Evolutionary conservation across 2,329 filamentous ascomycete species (phyloP).

Genomic region (Westerdykella aurantiaca): DNA sequence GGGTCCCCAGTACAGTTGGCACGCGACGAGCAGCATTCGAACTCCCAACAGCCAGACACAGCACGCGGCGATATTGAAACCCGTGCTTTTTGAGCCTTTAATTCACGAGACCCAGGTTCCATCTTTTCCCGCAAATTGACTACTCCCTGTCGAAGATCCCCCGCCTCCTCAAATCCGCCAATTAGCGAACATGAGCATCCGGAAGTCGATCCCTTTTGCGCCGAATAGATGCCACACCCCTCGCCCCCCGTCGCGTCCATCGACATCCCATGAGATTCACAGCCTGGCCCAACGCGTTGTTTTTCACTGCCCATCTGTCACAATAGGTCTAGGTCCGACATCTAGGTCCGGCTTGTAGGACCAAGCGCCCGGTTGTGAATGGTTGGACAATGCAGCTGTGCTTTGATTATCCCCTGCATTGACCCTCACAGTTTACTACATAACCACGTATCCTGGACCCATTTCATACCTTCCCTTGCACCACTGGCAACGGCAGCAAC

Average conservation of each 20-base stretch:
- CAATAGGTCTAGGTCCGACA: not conserved
- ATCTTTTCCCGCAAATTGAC: conserved; percentile 1
- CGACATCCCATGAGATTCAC: not conserved
- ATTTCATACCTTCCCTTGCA: not conserved
- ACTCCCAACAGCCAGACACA: no score
- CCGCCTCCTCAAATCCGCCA: conserved; percentile 7
- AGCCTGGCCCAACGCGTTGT: not conserved
- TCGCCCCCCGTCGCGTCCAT: not conserved
- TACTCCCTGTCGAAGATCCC: conserved; percentile 5
- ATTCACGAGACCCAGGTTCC: not conserved
- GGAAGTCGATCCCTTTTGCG: conserved; percentile 5
- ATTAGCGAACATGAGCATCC: not conserved
- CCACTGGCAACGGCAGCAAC: not conserved
- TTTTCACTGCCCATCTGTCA: not conserved
- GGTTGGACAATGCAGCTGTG: not conserved
- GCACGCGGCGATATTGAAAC: no score
- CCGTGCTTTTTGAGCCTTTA: no score
- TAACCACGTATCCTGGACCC: not conserved
- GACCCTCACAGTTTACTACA: not conserved
- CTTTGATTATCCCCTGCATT: not conserved
- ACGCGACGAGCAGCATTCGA: no score
- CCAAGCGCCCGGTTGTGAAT: conserved; percentile 3
- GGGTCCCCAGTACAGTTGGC: no score
- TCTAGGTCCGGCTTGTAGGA: conserved; percentile 2
- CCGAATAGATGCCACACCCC: conserved; percentile 1